Conservation (phyloP, 306 rosid genomes). For the Quercus bicolor region DNA sequence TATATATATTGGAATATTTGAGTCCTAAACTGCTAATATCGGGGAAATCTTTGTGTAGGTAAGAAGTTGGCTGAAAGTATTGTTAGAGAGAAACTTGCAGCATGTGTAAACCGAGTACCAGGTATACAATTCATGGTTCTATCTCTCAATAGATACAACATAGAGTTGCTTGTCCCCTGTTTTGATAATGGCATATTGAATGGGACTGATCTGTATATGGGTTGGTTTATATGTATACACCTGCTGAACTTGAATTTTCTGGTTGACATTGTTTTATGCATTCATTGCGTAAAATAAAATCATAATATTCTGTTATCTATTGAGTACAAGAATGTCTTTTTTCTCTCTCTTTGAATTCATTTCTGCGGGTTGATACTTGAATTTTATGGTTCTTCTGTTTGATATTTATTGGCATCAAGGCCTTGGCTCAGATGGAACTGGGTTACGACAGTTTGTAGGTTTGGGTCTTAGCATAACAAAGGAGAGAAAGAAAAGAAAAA, state of each 20-base stretch:
- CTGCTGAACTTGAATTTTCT: neutral
- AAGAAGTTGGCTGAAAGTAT: constrained; percentile 85
- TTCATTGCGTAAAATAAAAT: neutral
- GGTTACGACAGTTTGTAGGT: neutral
- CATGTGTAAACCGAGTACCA: constrained; percentile 86
- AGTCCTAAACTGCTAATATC: neutral
- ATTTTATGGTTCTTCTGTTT: neutral
- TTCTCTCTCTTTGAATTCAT: neutral
- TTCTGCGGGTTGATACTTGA: neutral
- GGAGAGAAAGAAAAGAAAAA: neutral
- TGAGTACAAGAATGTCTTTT: neutral
- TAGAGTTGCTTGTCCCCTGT: neutral
- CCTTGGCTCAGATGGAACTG: neutral
- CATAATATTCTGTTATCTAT: neutral
- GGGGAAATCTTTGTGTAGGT: constrained; percentile 44
- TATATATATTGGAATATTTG: neutral
- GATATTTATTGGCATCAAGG: neutral
- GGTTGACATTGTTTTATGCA: neutral
- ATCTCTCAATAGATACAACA: neutral
- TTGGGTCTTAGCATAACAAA: neutral
- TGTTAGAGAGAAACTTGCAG: constrained; percentile 88
- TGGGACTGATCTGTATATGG: neutral
- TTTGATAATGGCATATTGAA: neutral
- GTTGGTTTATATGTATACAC: too few species aligned
- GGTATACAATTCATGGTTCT: constrained; percentile 37